Base-by-base conservation (phyloP, 306 rosid species). In the Cercis canadensis region DNA sequence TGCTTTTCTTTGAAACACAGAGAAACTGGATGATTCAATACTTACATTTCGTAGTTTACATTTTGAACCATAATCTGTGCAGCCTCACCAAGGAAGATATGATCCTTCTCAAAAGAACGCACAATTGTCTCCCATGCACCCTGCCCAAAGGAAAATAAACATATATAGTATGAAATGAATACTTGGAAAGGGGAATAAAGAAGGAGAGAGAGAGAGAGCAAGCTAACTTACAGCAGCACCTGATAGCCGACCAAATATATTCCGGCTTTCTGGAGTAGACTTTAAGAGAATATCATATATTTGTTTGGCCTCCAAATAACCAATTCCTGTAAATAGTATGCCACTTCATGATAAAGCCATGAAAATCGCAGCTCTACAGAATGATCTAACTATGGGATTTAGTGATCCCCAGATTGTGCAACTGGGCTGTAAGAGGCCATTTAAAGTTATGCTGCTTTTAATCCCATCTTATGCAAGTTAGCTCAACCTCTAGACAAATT, bases 41-140 rank as follows among this genome's bases (percentile, higher is more conserved):
- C 90, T 87, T 79, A 92, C 98, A 92, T 92, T 75, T 92, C 98
- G 81, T 92, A 92, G 80, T 65, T 88, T 76, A 92, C 98, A 85
- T 92, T 92, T 67, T 90, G 96, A 53, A 82, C 89, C 73, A 90
- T 87, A 74, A 88, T 80, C 77, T 87, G 98, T 8, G 97, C 96
- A 54, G 93, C 97, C 87, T 90, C 97, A 8, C 98, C 98, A 62
- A 90, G 98, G 85, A 83, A 92, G 57, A 90, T 84, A 83, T 84
- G 86, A 79, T 92, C 98, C 83, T 90, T 92, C 81, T 90, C 97
- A 50, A 83, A 90, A 36, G 92, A 80, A 37, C 72, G 83, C 50
- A 87, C 82, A 19, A 92, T 90, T 32, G 84, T 82, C 81, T 90
- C 97, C 98, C 98, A 92, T 10, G 81, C 86, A 67, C 98, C 98